phyloP scores from a whole-genome alignment of 164 flowering plant species.

The Vitis cinerea region DNA sequence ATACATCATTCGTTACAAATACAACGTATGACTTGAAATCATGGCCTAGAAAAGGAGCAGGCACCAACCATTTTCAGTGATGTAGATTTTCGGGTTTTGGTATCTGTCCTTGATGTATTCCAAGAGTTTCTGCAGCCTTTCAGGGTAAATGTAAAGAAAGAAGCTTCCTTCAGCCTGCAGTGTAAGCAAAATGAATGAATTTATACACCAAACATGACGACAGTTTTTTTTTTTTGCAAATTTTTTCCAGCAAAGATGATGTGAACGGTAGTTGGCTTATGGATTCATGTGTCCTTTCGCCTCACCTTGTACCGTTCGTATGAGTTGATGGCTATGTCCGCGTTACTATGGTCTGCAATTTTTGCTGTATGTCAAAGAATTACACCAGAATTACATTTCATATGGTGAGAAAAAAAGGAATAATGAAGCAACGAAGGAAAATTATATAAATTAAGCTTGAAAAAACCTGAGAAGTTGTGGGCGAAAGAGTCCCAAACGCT shows the following conservation, averaged over 20 bases:
- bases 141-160: slow-evolving; percentile 20
- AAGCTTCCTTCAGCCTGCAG: slow-evolving; percentile 21
- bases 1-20: background rate
- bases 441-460: too few relatives aligned
- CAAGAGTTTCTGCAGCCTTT: slow-evolving; percentile 18
- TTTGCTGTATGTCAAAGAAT: background rate
- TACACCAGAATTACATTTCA: too few relatives aligned
- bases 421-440: too few relatives aligned
- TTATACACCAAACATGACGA: background rate
- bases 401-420: too few relatives aligned
- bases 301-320: slow-evolving; percentile 23
- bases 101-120: slow-evolving; percentile 14
- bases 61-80: slow-evolving; percentile 33
- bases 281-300: too few relatives aligned
- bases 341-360: background rate
- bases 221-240: too few relatives aligned
- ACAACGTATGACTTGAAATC: background rate
- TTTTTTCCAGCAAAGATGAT: too few relatives aligned
- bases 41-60: background rate
- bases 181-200: background rate
- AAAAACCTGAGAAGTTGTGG: background rate
- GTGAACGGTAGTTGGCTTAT: too few relatives aligned
- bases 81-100: slow-evolving; percentile 23
- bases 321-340: slow-evolving; percentile 15
- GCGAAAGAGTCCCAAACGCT: slow-evolving; percentile 22